These are phyloP conservation scores for Neodidymelliopsis sp. DNA, from an alignment of 2,329 filamentous ascomycete species.

Conservation along the genomic window DNA sequence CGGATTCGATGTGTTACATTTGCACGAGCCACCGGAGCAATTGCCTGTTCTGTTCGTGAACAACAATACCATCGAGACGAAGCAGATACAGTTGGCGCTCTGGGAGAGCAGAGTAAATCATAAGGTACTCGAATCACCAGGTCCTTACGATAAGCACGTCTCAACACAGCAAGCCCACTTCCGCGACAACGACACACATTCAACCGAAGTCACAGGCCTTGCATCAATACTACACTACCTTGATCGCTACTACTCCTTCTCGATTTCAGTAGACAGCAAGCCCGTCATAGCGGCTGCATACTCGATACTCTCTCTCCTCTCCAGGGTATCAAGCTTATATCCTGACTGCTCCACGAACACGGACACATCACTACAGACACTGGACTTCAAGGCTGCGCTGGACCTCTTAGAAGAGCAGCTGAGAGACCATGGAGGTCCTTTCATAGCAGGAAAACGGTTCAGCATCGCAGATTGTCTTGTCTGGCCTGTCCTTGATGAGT, in stretches of 20 bases:
- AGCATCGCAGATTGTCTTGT: conserved; percentile 42
- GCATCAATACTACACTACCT: conserved; percentile 45
- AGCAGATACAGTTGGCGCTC: conserved; percentile 44
- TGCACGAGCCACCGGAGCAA: conserved; percentile 43
- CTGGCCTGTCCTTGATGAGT: conserved; percentile 44
- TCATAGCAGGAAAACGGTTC: conserved; percentile 42
- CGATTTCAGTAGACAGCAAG: conserved; percentile 28
- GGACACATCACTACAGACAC: not conserved
- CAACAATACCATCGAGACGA: conserved; percentile 38
- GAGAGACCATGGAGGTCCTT: conserved; percentile 27
- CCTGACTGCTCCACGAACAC: conserved; percentile 20
- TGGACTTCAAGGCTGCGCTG: conserved; percentile 25
- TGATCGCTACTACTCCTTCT: conserved; percentile 40
- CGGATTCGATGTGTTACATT: conserved; percentile 84
- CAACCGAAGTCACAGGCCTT: conserved; percentile 40
- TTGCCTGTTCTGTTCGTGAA: conserved; percentile 50
- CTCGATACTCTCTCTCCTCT: conserved; percentile 24
- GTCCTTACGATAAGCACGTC: conserved; percentile 24
- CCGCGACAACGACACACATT: conserved; percentile 44
- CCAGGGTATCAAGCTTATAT: conserved; percentile 27
- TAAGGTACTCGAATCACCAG: conserved; percentile 27
- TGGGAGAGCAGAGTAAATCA: conserved; percentile 33
- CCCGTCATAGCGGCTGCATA: conserved; percentile 30
- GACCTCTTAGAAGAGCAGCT: conserved; percentile 32
- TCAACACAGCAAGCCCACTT: conserved; percentile 34